Evolutionary conservation across 768 basidiomycete species (phyloP), one percentile per base, ranked within the genome.

Genomic region (Pleurotus platypus): DNA sequence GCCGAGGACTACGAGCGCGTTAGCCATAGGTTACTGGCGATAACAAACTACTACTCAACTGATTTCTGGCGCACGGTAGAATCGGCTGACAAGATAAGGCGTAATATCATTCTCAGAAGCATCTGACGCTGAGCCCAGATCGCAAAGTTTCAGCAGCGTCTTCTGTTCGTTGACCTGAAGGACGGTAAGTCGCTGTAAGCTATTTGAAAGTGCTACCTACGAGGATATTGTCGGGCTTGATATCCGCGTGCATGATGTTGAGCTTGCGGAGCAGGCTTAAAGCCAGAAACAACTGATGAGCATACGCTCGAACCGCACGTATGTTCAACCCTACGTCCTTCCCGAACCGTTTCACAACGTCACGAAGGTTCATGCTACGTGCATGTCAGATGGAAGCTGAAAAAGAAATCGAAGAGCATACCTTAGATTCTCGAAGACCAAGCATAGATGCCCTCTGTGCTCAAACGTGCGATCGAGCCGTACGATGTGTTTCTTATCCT

Each of bases 11-110:
- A 63, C 22, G 57, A 55, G 13, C 35, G 58, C 16, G 49, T 67
- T 38, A 67, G 63, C 56, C 39, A 18, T 57, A 49, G 47, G 47
- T 35, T 50, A 18, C 38, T 26, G 45, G 11, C 37, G 49, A 45
- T 12, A 54, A 39, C 9, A 60, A 58, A 37, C 55, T 18, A 61
- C 78, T 83, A 61, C 78, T 83, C 68, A 66, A 98, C 96, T 99
- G 67, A 98, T 98, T 75, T 99, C 97, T 2, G 97, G 97, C 2
- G 96, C 96, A 45, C 97, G 91, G 69, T 99, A 98, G 73, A 98
- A 99, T 46, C 97, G 80, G 63, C 92, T 94, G 58, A 98, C 97
- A 56, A 99, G 86, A 71, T 99, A 98, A 8, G 97, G 97, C 6
- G 97, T 98, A 63, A 98, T 94, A 35, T 97, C 97, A 69, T 93